Conservation (phyloP, 169 alveolate species). For the Cyclospora cayetanensis region DNA sequence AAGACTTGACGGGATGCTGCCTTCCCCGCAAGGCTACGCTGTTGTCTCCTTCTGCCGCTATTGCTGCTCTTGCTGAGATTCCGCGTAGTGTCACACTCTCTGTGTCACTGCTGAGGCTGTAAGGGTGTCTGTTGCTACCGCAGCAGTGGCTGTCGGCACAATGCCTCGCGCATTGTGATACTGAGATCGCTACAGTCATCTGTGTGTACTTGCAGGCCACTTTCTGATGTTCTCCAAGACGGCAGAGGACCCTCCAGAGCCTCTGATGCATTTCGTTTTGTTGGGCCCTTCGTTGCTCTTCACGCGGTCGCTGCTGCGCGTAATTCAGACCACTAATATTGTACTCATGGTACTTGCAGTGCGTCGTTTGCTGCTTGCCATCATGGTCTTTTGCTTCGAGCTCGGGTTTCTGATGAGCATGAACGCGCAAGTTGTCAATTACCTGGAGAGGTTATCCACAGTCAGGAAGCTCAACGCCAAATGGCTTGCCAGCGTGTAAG, state of each 20-base stretch:
- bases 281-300: constrained; percentile 41
- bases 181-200: too few relatives aligned
- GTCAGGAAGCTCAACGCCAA: constrained; percentile 60
- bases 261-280: constrained; percentile 35
- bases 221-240: constrained; percentile 34
- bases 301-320: not conserved
- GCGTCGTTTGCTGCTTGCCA: constrained; percentile 62
- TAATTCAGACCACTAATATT: constrained; percentile 8
- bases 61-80: too few relatives aligned
- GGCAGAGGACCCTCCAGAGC: constrained; percentile 54
- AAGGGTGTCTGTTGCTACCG: too few relatives aligned
- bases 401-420: constrained; percentile 71
- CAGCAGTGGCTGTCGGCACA: too few relatives aligned
- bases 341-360: constrained; percentile 43
- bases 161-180: too few relatives aligned
- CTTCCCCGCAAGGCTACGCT: too few relatives aligned
- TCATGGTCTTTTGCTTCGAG: constrained; percentile 64
- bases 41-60: too few relatives aligned
- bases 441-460: constrained; percentile 38
- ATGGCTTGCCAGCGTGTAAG: constrained; percentile 70
- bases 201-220: constrained; percentile 44
- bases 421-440: constrained; percentile 57
- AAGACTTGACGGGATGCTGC: too few relatives aligned
- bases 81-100: too few relatives aligned
- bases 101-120: too few relatives aligned